Base-by-base conservation (phyloP, 257 asterid genomes). In the Solanum corneliomulleri region DNA sequence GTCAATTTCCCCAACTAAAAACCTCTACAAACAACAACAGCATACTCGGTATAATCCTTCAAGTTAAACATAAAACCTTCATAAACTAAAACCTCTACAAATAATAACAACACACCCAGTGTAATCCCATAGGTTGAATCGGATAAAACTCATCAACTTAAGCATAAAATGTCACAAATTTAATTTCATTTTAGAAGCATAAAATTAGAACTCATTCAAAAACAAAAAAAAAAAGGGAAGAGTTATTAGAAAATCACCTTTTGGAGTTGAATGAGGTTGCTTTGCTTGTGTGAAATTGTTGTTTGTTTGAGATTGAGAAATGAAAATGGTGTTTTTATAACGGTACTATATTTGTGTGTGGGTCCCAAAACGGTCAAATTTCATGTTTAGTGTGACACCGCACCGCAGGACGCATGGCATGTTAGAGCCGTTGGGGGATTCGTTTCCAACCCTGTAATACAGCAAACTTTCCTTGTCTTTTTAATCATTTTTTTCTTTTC, bases 401-500 rank as follows among this genome's bases (percentile, higher is more conserved):
- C 93, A 91, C 62, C 37, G 83, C 84, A 77, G 58, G 21, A 16
- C 33, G 20, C 56, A 41, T 76, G 37, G 39, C 83, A 77, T 86
- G 94, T 91, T 91, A 90, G 93, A 93, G 98, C 97, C 98, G 98
- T 95, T 95, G 84, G 41, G 89, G 87, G 93, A 89, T 88, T 93
- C 92, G 85, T 90, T 89, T 42, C 35, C 85, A 84, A 88, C 90
- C 58, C 93, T 92, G 95, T 88, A 89, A 41, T 89, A 92, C 94
- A 94, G 95, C 95, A 87, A 84, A 58, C 47, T 13, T 77, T 72
- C 70, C 88, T 58, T 87, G 93, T 91, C 90, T 27, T 13, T 91
- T 84, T 91, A 89, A 92, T 93, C 90, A 86, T 89, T 68, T 83
- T 83, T 52, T 6, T n/a, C 0, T 29, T 13, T 15, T 29, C 3